Evolutionary conservation across 2,329 filamentous ascomycete genomes (phyloP).

Genomic region (Trichoderma atroviride): DNA sequence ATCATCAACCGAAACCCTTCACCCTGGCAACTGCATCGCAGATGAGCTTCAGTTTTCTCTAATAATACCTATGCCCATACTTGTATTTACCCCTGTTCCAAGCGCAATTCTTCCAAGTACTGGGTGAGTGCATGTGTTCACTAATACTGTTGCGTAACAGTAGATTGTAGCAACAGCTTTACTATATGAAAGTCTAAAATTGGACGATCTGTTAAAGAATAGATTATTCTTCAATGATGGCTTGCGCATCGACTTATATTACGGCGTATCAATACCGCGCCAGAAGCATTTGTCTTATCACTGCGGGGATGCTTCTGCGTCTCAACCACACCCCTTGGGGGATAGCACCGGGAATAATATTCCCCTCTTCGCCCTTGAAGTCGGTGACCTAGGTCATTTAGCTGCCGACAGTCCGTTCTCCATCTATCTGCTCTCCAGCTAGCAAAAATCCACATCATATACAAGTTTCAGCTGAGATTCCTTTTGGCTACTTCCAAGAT

Average conservation of each 20-base stretch:
- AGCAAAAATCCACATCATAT: not conserved
- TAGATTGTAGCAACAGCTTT: not conserved
- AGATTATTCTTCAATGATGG: not conserved
- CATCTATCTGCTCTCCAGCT: not conserved
- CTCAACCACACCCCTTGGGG: not conserved
- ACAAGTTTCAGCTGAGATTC: not conserved
- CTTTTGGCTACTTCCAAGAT: not conserved
- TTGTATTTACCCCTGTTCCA: not conserved
- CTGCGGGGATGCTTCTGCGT: not conserved
- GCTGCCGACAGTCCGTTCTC: not conserved
- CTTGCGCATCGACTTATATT: not conserved
- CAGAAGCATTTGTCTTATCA: not conserved
- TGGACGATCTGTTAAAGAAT: not conserved
- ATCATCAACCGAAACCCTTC: not conserved
- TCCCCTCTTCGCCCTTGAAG: not conserved
- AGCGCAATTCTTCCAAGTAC: not conserved
- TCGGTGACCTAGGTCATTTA: not conserved
- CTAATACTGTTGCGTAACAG: not conserved
- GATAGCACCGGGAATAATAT: slow-evolving; percentile 3
- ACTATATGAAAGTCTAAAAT: no score
- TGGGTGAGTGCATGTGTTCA: not conserved
- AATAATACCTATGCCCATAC: not conserved
- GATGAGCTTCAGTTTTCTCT: not conserved
- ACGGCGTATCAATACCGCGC: not conserved
- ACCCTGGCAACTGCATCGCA: not conserved